phyloP scores from a whole-genome alignment of 2,329 filamentous ascomycete genomes.

The Botrytis squamosa region DNA sequence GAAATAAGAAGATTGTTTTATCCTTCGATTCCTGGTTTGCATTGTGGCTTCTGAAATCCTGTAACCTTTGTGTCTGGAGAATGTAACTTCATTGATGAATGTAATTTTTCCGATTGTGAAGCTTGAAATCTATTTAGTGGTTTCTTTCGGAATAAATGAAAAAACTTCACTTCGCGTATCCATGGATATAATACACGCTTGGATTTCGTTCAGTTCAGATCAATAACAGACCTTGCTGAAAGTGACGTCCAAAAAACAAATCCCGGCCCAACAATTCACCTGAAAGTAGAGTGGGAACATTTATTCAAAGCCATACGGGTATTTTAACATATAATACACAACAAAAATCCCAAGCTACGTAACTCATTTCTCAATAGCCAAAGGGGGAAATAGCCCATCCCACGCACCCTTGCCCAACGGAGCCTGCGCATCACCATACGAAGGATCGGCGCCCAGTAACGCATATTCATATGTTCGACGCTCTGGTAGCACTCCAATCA shows the following conservation, averaged over 20 bases:
- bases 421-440: slow-evolving; percentile 57
- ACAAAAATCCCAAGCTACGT: background rate
- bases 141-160: background rate
- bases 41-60: background rate
- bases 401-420: slow-evolving; percentile 42
- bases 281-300: background rate
- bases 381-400: slow-evolving; percentile 53
- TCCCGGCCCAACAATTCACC: background rate
- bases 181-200: background rate
- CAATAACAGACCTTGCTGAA: background rate
- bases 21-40: background rate
- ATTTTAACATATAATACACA: background rate
- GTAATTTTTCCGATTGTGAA: background rate
- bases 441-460: slow-evolving; percentile 59
- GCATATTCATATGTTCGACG: slow-evolving; percentile 65
- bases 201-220: background rate
- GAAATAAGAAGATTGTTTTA: background rate
- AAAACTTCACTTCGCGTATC: background rate
- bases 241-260: background rate
- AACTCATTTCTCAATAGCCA: slow-evolving; percentile 44
- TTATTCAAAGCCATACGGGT: background rate
- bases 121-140: background rate
- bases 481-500: slow-evolving; percentile 66
- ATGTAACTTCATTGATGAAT: background rate
- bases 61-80: background rate